Base-by-base conservation (phyloP, 257 asterid species). In the Thymus quinquecostatus region DNA sequence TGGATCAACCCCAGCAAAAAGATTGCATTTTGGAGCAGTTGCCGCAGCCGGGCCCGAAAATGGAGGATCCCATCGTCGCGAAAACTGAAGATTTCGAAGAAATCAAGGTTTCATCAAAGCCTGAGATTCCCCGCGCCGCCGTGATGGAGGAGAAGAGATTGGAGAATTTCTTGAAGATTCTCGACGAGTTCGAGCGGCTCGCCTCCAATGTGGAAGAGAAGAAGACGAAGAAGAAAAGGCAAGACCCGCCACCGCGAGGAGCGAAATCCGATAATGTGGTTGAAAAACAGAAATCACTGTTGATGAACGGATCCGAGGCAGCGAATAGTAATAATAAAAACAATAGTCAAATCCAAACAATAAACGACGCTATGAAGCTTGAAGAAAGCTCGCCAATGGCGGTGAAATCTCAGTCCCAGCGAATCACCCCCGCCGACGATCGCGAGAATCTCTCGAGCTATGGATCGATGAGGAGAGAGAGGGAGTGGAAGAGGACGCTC, bases 381-480 rank as follows among this genome's bases (percentile, higher is more conserved):
- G 59, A 53, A 50, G 60, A 53, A 48, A 70, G 43, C 30, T 74
- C 58, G 13, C 3, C 81, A n/a, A 51, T 60, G 47, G 36, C 74
- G 47, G 36, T 71, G 51, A 67, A 60, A 70, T 64, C 72, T 10
- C 78, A 82, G 50, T 77, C 86, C 34, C 83, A 76, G 33, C 11
- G 58, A 7, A 21, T 21, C 32, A 21, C 9, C 6, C 12, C 7
- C 10, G 30, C 29, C 30, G 29, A 53, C 5, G 58, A 53, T 8
- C 33, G 32, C 32, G 33, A 53, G 8, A 5, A 21, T 11, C 61
- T 80, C 3, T 82, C 85, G 12, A 80, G 75, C 56, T 77, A 73
- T 36, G 97, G 97, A 70, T 88, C 92, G 29, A 86, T 83, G 92
- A 86, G 93, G 78, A 88, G 79, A 79, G 92, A 87, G 48, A 93